phyloP scores from a whole-genome alignment of 2,329 filamentous ascomycete species.

The Botrytis cinerea region DNA sequence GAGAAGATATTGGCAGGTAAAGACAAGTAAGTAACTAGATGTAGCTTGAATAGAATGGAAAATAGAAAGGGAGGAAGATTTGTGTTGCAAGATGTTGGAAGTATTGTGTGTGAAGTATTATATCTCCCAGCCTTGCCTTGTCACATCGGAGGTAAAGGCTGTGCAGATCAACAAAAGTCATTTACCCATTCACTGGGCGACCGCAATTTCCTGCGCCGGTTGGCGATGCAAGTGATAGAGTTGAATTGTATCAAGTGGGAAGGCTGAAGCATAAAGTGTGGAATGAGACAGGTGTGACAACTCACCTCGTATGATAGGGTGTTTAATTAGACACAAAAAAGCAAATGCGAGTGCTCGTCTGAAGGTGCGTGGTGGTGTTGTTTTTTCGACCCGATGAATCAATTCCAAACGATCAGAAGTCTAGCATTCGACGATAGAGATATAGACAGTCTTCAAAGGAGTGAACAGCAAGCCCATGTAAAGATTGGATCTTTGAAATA shows the following conservation, averaged over 20 bases:
- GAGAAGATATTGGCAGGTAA: not conserved
- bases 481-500: constrained; percentile 1
- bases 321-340: constrained; percentile 15
- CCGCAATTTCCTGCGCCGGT: not conserved
- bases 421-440: constrained; percentile 10
- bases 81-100: not conserved
- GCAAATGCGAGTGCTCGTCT: constrained; percentile 14
- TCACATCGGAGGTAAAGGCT: constrained; percentile 3
- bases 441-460: constrained; percentile 13
- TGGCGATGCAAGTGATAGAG: not conserved
- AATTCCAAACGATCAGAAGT: not conserved
- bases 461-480: not conserved
- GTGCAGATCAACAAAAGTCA: not conserved
- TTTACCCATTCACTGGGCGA: constrained; percentile 19
- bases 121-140: constrained; percentile 9
- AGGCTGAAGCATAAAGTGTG: not conserved
- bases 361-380: not conserved
- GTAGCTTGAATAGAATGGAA: not conserved
- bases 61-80: not conserved
- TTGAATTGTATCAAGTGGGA: not conserved
- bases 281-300: constrained; percentile 23
- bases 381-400: not conserved
- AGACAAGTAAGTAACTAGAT: not conserved
- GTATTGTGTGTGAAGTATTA: constrained; percentile 10
- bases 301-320: constrained; percentile 22